A percentile compares a stretch with the other conserved stretches of the same genome.
phyloP scores from a whole-genome alignment of 2,329 filamentous ascomycete genomes.

The Passalora sequoiae region DNA sequence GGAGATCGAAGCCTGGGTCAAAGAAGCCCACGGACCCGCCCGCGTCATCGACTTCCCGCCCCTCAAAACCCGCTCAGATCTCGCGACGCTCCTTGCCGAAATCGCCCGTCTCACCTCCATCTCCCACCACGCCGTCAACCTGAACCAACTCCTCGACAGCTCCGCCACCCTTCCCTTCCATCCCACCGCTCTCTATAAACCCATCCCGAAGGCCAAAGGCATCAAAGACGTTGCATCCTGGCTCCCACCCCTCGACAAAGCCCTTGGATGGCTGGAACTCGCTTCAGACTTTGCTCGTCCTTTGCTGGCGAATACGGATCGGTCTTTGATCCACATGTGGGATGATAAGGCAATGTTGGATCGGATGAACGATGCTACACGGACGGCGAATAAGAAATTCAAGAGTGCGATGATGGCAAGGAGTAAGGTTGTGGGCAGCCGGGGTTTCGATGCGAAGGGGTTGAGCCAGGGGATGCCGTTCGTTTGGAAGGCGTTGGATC shows the following conservation, averaged over 20 bases:
- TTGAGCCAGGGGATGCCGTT: conserved; percentile 48
- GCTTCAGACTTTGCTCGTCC: conserved; percentile 42
- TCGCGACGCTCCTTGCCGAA: conserved; percentile 43
- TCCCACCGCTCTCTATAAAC: conserved; percentile 39
- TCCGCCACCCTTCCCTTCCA: conserved; percentile 41
- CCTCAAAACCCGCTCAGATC: conserved; percentile 21
- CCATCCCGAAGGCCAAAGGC: conserved; percentile 40
- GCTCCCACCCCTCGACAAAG: conserved; percentile 32
- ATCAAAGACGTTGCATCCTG: conserved; percentile 32
- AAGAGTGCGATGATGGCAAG: conserved; percentile 36
- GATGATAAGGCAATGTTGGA: conserved; percentile 34
- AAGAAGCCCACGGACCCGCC: conserved; percentile 38
- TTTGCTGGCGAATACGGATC: conserved; percentile 33
- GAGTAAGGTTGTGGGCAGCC: conserved; percentile 36
- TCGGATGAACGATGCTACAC: conserved; percentile 32
- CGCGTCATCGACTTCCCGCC: conserved; percentile 42
- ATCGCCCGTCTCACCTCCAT: conserved; percentile 35
- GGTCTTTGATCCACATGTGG: conserved; percentile 42
- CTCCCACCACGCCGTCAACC: conserved; percentile 43
- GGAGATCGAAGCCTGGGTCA: conserved; percentile 45
- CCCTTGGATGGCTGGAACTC: conserved; percentile 37
- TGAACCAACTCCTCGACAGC: conserved; percentile 37
- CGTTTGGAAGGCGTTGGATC: conserved; percentile 36
- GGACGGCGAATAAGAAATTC: conserved; percentile 36
- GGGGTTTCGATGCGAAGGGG: conserved; percentile 41